phyloP scores from a whole-genome alignment of 2,329 filamentous ascomycete genomes.

The Cordyceps farinosa region DNA sequence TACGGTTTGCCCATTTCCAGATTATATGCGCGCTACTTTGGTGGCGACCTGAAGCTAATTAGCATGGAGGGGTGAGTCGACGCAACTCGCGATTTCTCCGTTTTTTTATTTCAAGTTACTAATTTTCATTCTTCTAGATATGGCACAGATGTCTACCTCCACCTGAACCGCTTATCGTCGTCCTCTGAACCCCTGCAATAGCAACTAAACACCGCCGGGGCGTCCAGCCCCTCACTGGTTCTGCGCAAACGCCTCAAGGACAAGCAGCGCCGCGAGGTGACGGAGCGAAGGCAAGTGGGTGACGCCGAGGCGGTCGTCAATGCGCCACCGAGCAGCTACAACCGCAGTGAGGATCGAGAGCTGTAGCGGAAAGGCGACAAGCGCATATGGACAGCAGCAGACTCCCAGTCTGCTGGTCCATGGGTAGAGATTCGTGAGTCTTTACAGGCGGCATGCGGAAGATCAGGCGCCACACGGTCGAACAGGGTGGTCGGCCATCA shows the following conservation, averaged over 20 bases:
- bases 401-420: too few relatives aligned
- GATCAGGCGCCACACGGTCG: background rate
- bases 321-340: conserved; percentile 36
- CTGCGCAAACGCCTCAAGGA: conserved; percentile 65
- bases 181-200: conserved; percentile 97
- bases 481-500: conserved; percentile 19
- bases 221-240: conserved; percentile 29
- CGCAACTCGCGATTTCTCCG: background rate
- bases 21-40: conserved; percentile 94
- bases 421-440: background rate
- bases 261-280: conserved; percentile 59
- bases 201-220: conserved; percentile 57
- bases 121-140: conserved; percentile 56
- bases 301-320: conserved; percentile 78
- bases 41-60: conserved; percentile 93
- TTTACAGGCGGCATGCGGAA: background rate
- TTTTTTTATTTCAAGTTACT: conserved; percentile 10
- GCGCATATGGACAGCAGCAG: too few relatives aligned
- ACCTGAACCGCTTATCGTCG: conserved; percentile 91
- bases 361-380: conserved; percentile 27
- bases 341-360: conserved; percentile 31
- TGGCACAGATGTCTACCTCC: conserved; percentile 96
- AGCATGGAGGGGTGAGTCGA: conserved; percentile 92
- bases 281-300: conserved; percentile 84
- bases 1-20: conserved; percentile 93